These are phyloP conservation scores for Myotisia sp. DNA, from an alignment of 2,329 filamentous ascomycete genomes.

Conservation along the genomic window DNA sequence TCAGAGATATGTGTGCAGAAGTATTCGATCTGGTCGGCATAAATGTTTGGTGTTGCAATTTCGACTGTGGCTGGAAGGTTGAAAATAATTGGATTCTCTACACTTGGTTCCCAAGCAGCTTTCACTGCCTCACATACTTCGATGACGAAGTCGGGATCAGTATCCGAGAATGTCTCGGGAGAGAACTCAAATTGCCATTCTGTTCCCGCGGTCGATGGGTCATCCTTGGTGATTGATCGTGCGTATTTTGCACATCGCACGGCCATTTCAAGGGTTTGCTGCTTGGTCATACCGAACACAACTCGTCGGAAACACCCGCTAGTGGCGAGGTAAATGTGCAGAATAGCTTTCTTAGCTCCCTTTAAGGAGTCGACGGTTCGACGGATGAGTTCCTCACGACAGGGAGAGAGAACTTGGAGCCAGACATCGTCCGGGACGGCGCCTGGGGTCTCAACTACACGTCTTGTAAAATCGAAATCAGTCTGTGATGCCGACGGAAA, in stretches of 20 bases:
- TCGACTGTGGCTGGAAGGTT: constrained; percentile 95
- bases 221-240: constrained; percentile 74
- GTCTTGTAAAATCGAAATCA: constrained; percentile 88
- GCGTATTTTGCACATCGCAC: constrained; percentile 77
- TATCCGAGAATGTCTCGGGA: constrained; percentile 66
- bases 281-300: constrained; percentile 75
- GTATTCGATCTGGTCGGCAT: constrained; percentile 91
- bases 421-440: constrained; percentile 76
- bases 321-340: constrained; percentile 92
- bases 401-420: constrained; percentile 84
- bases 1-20: constrained; percentile 78
- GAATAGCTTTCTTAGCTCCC: constrained; percentile 82
- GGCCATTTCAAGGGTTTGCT: constrained; percentile 67
- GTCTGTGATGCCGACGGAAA: constrained; percentile 91
- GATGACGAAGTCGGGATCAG: constrained; percentile 66
- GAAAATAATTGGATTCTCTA: constrained; percentile 77
- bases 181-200: constrained; percentile 41
- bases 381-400: constrained; percentile 77
- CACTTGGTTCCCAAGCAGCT: constrained; percentile 73
- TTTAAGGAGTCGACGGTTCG: constrained; percentile 77
- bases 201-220: constrained; percentile 42
- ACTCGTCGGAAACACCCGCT: constrained; percentile 89
- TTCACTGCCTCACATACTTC: constrained; percentile 86
- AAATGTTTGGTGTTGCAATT: constrained; percentile 86
- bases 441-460: constrained; percentile 71